A percentile compares a stretch with the other conserved stretches of the same genome.
Evolutionary conservation across 495 filamentous ascomycete species (phyloP).

Genomic region (Neurospora sp.): DNA sequence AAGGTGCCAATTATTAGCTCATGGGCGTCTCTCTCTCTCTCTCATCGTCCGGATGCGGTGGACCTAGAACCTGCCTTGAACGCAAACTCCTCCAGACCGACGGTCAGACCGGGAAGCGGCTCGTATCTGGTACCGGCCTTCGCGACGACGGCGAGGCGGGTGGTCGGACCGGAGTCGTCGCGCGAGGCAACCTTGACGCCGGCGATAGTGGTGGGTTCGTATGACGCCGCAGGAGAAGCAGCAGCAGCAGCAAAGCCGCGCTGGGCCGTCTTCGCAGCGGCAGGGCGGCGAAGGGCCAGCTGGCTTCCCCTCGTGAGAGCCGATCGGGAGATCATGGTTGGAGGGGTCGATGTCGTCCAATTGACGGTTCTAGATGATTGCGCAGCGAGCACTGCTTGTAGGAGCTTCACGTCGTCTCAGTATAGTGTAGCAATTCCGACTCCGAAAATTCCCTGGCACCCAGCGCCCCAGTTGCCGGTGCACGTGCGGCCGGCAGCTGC

Average conservation of each 20-base stretch:
- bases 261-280: conserved; percentile 46
- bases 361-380: conserved; percentile 32
- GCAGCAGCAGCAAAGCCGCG: conserved; percentile 71
- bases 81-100: conserved; percentile 83
- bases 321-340: conserved; percentile 78
- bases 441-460: conserved; percentile 30
- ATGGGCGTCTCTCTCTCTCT: conserved; percentile 9
- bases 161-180: conserved; percentile 79
- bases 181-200: conserved; percentile 87
- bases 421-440: conserved; percentile 2
- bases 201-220: conserved; percentile 72
- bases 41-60: not conserved
- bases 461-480: not conserved
- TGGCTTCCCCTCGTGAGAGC: conserved; percentile 66
- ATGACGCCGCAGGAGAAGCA: conserved; percentile 66
- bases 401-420: conserved; percentile 7
- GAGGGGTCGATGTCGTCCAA: conserved; percentile 39
- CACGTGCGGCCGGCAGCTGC: not conserved
- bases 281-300: conserved; percentile 60
- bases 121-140: conserved; percentile 92
- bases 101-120: conserved; percentile 75
- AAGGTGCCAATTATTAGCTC: conserved; percentile 38
- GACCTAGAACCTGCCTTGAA: conserved; percentile 67
- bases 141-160: conserved; percentile 79
- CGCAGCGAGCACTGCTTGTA: conserved; percentile 16